A percentile compares a stretch with the other conserved stretches of the same genome.
These are phyloP conservation scores for Taiwanofungus camphoratus DNA, from an alignment of 1,284 basidiomycete genomes.

Conservation along the genomic window DNA sequence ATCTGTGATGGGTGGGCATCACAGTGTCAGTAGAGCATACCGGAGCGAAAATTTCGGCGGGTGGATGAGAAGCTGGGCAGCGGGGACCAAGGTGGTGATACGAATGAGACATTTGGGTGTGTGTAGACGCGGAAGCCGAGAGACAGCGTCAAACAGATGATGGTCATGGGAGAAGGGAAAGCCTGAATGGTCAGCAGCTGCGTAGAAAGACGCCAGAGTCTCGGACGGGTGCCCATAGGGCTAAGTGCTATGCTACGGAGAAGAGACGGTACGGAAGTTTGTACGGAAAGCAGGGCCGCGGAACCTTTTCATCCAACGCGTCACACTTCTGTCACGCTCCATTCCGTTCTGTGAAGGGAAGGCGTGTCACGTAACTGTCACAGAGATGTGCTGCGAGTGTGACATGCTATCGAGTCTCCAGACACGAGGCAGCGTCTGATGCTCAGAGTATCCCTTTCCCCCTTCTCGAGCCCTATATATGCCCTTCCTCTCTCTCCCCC, in stretches of 20 bases:
- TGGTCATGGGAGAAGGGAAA: no score
- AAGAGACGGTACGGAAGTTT: conserved; percentile 2
- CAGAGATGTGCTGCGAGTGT: no score
- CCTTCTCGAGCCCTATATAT: conserved; percentile 20
- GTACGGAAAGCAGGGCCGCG: conserved; percentile 1
- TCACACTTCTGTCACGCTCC: conserved; percentile 4
- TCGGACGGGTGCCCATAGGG: conserved; percentile 2
- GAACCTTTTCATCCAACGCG: conserved; percentile 6
- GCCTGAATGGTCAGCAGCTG: no score
- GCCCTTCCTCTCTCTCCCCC: conserved; percentile 27
- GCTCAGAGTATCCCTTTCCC: conserved; percentile 10
- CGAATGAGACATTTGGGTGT: no score
- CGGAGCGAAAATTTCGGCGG: not conserved
- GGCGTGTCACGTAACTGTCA: no score
- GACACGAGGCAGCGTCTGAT: conserved; percentile 13
- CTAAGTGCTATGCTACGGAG: conserved; percentile 1
- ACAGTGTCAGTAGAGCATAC: not conserved
- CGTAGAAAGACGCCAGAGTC: no score
- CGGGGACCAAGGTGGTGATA: conserved; percentile 6
- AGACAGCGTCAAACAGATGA: no score
- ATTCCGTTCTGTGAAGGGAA: not conserved
- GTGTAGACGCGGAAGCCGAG: no score
- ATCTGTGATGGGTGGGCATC: conserved; percentile 2
- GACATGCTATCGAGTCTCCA: conserved; percentile 3
- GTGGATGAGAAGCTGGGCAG: not conserved